Evolutionary conservation across 768 basidiomycete genomes (phyloP), one percentile per base, ranked within the genome.

Genomic region (Xerocomellus chrysenteron): DNA sequence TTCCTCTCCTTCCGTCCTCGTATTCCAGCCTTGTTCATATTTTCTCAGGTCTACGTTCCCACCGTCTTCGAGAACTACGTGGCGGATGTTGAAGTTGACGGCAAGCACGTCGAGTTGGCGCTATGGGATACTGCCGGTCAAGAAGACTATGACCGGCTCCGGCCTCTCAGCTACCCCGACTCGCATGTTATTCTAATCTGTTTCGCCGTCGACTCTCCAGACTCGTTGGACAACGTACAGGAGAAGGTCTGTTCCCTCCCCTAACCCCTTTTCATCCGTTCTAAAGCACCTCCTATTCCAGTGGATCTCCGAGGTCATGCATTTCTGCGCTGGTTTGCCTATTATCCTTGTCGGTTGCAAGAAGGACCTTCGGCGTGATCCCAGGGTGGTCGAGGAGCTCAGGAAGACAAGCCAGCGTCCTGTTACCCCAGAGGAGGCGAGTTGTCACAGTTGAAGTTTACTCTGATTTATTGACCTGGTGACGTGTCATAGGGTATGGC

Each of bases 61-160:
- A 99, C 97, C 56, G 97, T 99, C 50, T 99, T 98, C 66, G 97
- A 99, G 82, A 98, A 98, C 85, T 97, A 98, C 74, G 96, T 97
- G 54, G 96, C 96, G 65, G 95, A 98, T 74, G 94, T 98, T 48
- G 94, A 98, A 74, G 95, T 98, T 59, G 96, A 98, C 69, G 92
- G 92, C 65, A 98, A 96, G 79, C 92, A 95, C 71, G 95, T 98
- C 66, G 97, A 99, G 76, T 82, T 99, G 67, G 96, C 97, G 30
- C 78, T 99, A 66, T 98, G 97, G 97, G 97, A 98, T 95, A 98
- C 97, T 50, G 96, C 97, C 35, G 97, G 97, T 52, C 96, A 98
- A 75, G 96, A 98, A 77, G 97, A 98, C 74, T 98, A 98, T 75
- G 97, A 98, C 76, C 92, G 96, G 67, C 92, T 99, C 64, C 85